Evolutionary conservation across 495 filamentous ascomycete genomes (phyloP).

Genomic region (Polyplosphaeria fusca): DNA sequence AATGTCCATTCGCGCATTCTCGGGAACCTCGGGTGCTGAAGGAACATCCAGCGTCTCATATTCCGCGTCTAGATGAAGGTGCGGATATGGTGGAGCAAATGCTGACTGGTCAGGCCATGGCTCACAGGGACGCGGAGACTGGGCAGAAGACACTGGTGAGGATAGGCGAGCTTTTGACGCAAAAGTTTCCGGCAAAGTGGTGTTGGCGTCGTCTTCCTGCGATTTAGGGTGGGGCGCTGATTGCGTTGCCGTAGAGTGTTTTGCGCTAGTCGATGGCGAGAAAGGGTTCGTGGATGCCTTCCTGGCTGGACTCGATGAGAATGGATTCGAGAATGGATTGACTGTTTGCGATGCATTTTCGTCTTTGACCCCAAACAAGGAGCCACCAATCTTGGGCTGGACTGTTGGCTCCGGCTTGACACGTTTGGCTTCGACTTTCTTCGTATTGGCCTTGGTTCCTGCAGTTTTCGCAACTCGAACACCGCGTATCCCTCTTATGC

Average conservation of each 20-base stretch:
- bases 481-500: conserved; percentile 67
- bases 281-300: conserved; percentile 45
- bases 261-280: conserved; percentile 32
- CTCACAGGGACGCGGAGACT: conserved; percentile 41
- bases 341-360: conserved; percentile 1
- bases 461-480: conserved; percentile 49
- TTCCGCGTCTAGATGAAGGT: conserved; percentile 84
- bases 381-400: conserved; percentile 38
- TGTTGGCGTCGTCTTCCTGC: conserved; percentile 33
- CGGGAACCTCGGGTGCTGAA: conserved; percentile 42
- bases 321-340: conserved; percentile 34
- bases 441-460: conserved; percentile 13
- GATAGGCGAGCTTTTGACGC: conserved; percentile 61
- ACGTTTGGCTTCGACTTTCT: conserved; percentile 36
- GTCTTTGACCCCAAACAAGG: conserved; percentile 33
- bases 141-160: conserved; percentile 36
- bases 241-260: conserved; percentile 11
- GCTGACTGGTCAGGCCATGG: conserved; percentile 71
- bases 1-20: conserved; percentile 54
- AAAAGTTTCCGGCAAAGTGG: conserved; percentile 65
- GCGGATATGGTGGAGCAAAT: conserved; percentile 68
- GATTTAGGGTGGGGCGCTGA: conserved; percentile 40
- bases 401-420: conserved; percentile 31
- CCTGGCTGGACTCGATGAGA: conserved; percentile 18
- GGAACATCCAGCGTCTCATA: conserved; percentile 74